Conservation (phyloP, 495 filamentous ascomycete species). For the Daldinia grandis region DNA sequence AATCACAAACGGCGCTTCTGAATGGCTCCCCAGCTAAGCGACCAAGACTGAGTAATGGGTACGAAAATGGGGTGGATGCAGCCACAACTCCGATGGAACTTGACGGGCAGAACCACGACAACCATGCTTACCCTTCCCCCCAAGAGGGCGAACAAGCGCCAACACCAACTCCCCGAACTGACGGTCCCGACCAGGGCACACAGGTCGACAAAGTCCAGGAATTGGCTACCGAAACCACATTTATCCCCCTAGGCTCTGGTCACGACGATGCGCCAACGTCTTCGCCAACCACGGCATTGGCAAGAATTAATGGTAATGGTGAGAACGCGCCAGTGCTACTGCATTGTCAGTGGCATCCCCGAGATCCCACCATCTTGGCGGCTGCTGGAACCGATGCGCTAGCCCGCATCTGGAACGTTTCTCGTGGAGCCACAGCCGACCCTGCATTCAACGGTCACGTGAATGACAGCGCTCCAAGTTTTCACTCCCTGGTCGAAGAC, state of each 20-base stretch:
- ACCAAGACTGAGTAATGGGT: conserved; percentile 66
- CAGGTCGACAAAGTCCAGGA: conserved; percentile 73
- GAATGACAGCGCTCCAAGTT: conserved; percentile 50
- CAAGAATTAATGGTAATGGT: conserved; percentile 46
- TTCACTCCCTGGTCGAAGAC: conserved; percentile 54
- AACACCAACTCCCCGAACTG: conserved; percentile 65
- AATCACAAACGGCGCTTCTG: conserved; percentile 48
- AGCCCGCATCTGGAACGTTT: conserved; percentile 80
- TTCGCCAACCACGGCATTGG: conserved; percentile 46
- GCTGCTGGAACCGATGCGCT: conserved; percentile 78
- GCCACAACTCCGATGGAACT: conserved; percentile 69
- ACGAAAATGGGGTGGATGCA: conserved; percentile 68
- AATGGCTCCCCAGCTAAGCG: conserved; percentile 64
- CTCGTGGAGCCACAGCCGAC: conserved; percentile 59
- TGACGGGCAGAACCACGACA: conserved; percentile 58
- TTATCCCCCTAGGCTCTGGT: conserved; percentile 64
- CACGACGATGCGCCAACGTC: conserved; percentile 55
- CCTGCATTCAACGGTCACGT: conserved; percentile 56
- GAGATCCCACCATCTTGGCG: conserved; percentile 75
- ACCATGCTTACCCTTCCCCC: conserved; percentile 65
- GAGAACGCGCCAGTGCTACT: conserved; percentile 66
- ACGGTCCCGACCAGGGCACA: conserved; percentile 73
- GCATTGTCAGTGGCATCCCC: conserved; percentile 78
- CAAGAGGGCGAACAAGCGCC: conserved; percentile 62
- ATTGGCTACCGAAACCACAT: conserved; percentile 70